phyloP scores from a whole-genome alignment of 1,139 yeast genomes.

The Meyerozyma athensensis region DNA sequence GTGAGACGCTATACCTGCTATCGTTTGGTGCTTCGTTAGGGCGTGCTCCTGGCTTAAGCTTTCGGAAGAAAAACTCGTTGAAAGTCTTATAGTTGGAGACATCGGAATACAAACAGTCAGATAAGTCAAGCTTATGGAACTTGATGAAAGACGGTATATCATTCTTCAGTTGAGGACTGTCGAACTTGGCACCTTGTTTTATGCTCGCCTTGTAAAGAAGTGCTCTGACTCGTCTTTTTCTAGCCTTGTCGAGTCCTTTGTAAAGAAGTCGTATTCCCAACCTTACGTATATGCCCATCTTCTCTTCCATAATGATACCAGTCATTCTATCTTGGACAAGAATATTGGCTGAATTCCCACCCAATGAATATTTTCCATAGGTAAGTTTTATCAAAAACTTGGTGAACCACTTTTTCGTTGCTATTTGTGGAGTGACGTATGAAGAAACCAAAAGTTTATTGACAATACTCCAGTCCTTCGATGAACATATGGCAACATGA shows the following conservation, averaged over 20 bases:
- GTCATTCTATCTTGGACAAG: constrained; percentile 88
- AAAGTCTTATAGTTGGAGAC: constrained; percentile 58
- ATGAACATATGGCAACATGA: constrained; percentile 84
- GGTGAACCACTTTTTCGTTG: constrained; percentile 85
- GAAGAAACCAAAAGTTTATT: constrained; percentile 61
- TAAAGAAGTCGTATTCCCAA: constrained; percentile 82
- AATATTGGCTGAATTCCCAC: constrained; percentile 90
- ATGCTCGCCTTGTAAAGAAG: constrained; percentile 62
- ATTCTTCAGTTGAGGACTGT: constrained; percentile 56
- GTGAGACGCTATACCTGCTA: constrained; percentile 56
- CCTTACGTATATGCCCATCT: constrained; percentile 84
- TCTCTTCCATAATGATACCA: constrained; percentile 85
- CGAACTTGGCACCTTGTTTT: constrained; percentile 84
- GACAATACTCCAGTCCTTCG: constrained; percentile 70
- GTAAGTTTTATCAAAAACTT: constrained; percentile 78
- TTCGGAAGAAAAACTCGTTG: constrained; percentile 85
- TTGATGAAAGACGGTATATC: constrained; percentile 75
- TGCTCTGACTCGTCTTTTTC: constrained; percentile 49
- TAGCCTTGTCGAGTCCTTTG: constrained; percentile 61
- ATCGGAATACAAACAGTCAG: constrained; percentile 56
- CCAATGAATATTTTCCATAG: constrained; percentile 82
- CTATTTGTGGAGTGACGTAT: constrained; percentile 76
- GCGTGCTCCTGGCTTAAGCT: constrained; percentile 67
- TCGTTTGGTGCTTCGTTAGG: constrained; percentile 55
- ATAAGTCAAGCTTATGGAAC: constrained; percentile 71